Evolutionary conservation across 2,329 filamentous ascomycete genomes (phyloP).

Genomic region (Neoscytalidium dimidiatum): DNA sequence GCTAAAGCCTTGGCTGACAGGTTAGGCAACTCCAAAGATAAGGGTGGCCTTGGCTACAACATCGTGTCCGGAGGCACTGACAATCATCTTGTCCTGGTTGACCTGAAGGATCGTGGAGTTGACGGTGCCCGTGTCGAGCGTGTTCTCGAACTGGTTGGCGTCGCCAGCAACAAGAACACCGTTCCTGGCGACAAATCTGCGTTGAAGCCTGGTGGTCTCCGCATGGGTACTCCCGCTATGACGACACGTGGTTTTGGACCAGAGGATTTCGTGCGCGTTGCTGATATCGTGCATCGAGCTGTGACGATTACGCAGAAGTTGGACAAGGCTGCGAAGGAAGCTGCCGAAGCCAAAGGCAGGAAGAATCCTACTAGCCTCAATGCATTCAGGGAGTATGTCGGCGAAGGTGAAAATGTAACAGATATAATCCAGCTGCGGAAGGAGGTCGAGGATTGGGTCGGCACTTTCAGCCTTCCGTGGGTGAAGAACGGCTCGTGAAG

Average conservation of each 20-base stretch:
- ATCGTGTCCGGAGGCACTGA: conserved; percentile 95
- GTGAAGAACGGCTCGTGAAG: conserved; percentile 24
- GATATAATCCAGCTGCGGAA: conserved; percentile 43
- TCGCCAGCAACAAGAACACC: conserved; percentile 99
- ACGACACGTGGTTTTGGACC: conserved; percentile 91
- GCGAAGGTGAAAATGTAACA: conserved; percentile 43
- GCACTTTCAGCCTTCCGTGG: conserved; percentile 44
- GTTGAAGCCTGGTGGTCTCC: conserved; percentile 89
- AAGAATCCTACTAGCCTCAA: conserved; percentile 43
- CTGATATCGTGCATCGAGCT: conserved; percentile 44
- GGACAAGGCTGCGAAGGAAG: conserved; percentile 41
- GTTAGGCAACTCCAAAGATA: conserved; percentile 69
- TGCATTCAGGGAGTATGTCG: conserved; percentile 44
- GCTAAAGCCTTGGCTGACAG: conserved; percentile 83
- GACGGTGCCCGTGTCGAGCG: conserved; percentile 96
- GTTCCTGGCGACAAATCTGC: conserved; percentile 98
- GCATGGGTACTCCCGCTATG: conserved; percentile 97
- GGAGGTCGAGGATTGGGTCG: conserved; percentile 45
- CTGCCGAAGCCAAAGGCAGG: conserved; percentile 37
- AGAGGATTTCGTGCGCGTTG: conserved; percentile 78
- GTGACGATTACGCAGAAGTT: conserved; percentile 44
- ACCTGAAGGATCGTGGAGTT: conserved; percentile 82
- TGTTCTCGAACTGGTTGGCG: conserved; percentile 96
- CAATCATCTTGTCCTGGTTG: conserved; percentile 94
- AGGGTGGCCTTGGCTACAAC: conserved; percentile 78